These are phyloP conservation scores for Podospora tetraspora DNA, from an alignment of 495 filamentous ascomycete species.

Conservation along the genomic window DNA sequence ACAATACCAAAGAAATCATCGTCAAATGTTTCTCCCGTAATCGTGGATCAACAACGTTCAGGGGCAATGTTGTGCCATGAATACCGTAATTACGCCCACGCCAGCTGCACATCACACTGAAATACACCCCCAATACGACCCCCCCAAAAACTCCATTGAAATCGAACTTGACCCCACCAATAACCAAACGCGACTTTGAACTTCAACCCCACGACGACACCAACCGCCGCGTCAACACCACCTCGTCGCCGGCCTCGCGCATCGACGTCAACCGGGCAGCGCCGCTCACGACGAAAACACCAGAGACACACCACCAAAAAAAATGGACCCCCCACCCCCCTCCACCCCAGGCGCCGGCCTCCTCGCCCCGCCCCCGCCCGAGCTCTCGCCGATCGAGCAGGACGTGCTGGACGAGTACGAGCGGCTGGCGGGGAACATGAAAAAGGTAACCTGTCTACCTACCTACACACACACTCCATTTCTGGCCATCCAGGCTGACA, in stretches of 20 bases:
- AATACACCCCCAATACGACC: not conserved
- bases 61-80: not conserved
- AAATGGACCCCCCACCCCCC: constrained; percentile 8
- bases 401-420: constrained; percentile 93
- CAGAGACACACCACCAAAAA: not conserved
- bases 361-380: constrained; percentile 36
- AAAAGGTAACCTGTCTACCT: constrained; percentile 53
- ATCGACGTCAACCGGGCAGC: not conserved
- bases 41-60: not conserved
- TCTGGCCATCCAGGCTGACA: not conserved
- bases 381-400: constrained; percentile 77
- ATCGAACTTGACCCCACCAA: not conserved
- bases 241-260: not conserved
- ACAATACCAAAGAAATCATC: not conserved
- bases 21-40: not conserved
- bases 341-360: constrained; percentile 2
- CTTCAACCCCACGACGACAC: not conserved
- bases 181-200: not conserved
- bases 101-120: not conserved
- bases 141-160: not conserved
- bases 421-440: constrained; percentile 81
- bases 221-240: not conserved
- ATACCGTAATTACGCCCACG: not conserved
- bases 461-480: not conserved
- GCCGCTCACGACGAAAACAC: not conserved